Evolutionary conservation across 345 rosid species (phyloP), one percentile per base, ranked within the genome.

Genomic region (Lepidium sativum): DNA sequence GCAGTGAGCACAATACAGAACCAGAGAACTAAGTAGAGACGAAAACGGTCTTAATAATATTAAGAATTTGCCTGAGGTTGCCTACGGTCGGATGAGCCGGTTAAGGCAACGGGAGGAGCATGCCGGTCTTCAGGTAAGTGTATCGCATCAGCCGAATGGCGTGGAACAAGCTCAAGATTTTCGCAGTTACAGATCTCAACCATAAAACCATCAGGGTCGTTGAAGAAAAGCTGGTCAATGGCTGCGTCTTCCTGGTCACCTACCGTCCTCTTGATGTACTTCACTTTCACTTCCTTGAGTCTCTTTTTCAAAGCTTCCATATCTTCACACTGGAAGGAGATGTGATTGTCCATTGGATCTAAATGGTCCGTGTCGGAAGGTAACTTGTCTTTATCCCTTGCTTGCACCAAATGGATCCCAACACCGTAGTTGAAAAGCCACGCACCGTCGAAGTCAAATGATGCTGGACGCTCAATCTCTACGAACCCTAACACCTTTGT

Each of bases 141-240:
- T 41, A 69, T 63, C 3, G 33, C 50, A 1, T 63, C 75, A 5
- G 38, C 57, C 0, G 75, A 63, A 29, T 59, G 0, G 0, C 70
- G 55, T n/a, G 85, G 95, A 16, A 81, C 80, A 55, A 90, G 83
- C 63, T 77, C 81, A 0, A 90, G 77, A 76, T 90, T 85, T 80
- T 90, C 88, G 10, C 97, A 90, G 69, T 82, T 85, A 59, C 95
- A 87, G 7, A 90, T 85, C 80, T 90, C 95, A 15, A 90, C 78
- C 95, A 85, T 84, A 75, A 79, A 82, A 0, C 90, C 92, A 39
- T 87, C 92, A 3, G 92, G 86, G 7, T 89, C 87, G n/a, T 73
- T 67, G 65, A 85, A 87, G 50, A 90, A 85, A 10, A 81, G 63
- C 77, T 85, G 92, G 8, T 89, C 89, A 4, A 85, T 82, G 0